Base-by-base conservation (phyloP, 2,329 filamentous ascomycete genomes). In the Pleurostoma richardsiae region DNA sequence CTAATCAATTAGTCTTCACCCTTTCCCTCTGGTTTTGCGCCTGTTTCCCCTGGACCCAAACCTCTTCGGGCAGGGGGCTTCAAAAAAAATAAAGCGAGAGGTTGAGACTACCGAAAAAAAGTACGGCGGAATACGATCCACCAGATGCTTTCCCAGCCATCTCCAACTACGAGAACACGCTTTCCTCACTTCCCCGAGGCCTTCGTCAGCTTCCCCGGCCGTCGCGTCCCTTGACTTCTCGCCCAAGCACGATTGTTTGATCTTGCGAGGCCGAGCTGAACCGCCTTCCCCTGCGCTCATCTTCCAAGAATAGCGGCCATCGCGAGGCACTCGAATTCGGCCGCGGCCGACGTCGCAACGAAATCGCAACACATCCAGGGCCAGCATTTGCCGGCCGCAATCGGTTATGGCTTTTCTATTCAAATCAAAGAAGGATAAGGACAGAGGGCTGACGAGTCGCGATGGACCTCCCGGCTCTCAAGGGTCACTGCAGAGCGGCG, bases 391-490 rank as follows among this genome's bases (percentile, higher is more conserved):
- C n/a, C 8, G 33, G 33, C 33, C 33, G 8, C n/a, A 36, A 68
- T 58, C 60, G 66, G 74, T 66, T 67, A 90, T 90, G 86, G 83
- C 86, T 55, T 90, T 90, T 67, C 77, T 90, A 52, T 90, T 90
- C 74, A 89, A 89, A 67, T 88, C 84, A 47, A 90, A 90, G 70
- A 90, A 88, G 69, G 78, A 80, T 61, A 83, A 86, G 65, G 82
- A 85, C 58, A 79, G 82, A 61, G 71, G 70, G 48, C 63, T 78
- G 54, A 69, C 73, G 45, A 77, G 72, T 61, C 77, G 79, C 61
- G 79, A 82, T 59, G 77, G 73, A 44, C 69, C 57, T 28, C 33
- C 33, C 48, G 66, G 65, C 44, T 72, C 74, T 5, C 73, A 73
- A 59, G 72, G 69, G 44, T 76, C 71, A 33, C 64, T 78, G 40